phyloP scores from a whole-genome alignment of 208 protist genomes.

The Phytomonas francai region DNA sequence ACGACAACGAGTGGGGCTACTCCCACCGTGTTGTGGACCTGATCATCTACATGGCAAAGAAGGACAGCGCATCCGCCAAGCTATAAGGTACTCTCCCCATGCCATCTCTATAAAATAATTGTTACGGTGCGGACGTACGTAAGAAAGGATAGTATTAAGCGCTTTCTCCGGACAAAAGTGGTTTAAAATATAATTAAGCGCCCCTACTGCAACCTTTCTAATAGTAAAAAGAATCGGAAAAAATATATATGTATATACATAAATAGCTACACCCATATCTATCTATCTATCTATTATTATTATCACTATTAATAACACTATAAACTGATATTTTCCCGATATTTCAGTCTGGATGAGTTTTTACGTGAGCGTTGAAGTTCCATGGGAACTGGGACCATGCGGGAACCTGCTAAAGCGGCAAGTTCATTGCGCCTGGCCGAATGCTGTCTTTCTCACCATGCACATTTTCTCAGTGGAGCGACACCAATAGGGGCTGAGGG shows the following conservation, averaged over 20 bases:
- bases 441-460: neutral
- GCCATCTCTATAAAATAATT: neutral
- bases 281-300: conserved; percentile 9
- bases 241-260: conserved; percentile 15
- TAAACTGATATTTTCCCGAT: neutral
- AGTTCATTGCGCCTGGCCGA: neutral
- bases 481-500: neutral
- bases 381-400: neutral
- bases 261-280: no score
- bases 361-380: neutral
- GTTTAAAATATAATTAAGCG: neutral
- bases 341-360: neutral
- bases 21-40: conserved; percentile 98
- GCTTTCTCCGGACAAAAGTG: neutral
- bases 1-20: conserved; percentile 99
- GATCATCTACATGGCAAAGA: conserved; percentile 68
- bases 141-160: conserved; percentile 2
- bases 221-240: conserved; percentile 1
- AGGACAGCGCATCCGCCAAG: conserved; percentile 46
- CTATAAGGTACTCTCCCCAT: conserved; percentile 18
- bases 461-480: neutral
- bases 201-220: neutral
- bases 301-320: neutral
- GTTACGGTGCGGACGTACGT: neutral
- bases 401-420: neutral